Conservation (phyloP, 345 rosid genomes). For the Eucalyptus regnans region DNA sequence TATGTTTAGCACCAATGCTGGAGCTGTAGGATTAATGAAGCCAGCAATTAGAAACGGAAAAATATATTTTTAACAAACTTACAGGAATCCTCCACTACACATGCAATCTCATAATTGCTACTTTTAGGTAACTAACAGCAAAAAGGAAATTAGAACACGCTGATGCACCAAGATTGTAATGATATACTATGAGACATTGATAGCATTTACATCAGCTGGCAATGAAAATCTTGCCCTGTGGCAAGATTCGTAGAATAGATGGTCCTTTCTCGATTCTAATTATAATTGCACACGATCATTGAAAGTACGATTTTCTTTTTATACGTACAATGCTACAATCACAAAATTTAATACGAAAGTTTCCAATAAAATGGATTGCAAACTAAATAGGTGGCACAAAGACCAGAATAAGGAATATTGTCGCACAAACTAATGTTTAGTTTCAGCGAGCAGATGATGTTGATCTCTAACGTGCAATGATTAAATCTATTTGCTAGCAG, state of each 20-base stretch:
- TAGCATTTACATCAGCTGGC: neutral
- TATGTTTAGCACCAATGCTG: too few species aligned
- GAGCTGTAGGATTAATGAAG: too few species aligned
- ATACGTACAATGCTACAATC: neutral
- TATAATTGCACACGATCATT: neutral
- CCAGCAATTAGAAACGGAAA: neutral
- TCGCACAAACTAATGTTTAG: neutral
- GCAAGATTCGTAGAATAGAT: rapidly evolving
- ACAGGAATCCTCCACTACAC: neutral
- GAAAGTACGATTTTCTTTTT: neutral
- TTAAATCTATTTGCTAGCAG: neutral
- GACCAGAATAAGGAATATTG: neutral
- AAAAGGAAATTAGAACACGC: neutral
- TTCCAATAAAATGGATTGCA: neutral
- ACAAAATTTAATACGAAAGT: neutral
- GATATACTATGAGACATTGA: neutral
- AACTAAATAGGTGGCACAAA: neutral
- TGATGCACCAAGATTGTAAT: neutral
- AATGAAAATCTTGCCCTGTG: rapidly evolving
- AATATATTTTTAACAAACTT: neutral
- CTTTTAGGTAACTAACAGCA: neutral
- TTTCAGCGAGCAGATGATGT: neutral
- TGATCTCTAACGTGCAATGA: neutral
- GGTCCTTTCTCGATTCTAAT: neutral
- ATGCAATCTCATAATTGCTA: neutral